phyloP scores from a whole-genome alignment of 192 early-diverging fungal genomes.

The Rhizoclosmatium sp. region DNA sequence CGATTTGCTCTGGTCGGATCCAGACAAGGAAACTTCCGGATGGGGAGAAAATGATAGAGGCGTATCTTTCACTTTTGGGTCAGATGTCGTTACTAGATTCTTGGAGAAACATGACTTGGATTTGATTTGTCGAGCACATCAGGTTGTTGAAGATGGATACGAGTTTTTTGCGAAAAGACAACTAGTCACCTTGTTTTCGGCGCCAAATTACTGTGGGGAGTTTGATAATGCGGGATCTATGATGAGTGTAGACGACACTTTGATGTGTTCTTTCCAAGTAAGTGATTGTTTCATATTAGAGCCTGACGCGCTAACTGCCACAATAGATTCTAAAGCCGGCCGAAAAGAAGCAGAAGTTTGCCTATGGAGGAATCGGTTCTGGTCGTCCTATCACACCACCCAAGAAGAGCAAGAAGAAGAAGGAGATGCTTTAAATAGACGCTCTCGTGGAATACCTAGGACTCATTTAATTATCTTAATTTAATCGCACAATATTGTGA shows the following conservation, averaged over 20 bases:
- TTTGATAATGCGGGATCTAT: conserved; percentile 74
- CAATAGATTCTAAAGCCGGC: conserved; percentile 92
- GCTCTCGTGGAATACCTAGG: background rate
- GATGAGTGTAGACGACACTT: conserved; percentile 73
- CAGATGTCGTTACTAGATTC: conserved; percentile 90
- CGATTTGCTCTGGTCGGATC: conserved; percentile 97
- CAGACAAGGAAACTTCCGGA: conserved; percentile 92
- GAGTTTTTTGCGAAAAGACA: conserved; percentile 98
- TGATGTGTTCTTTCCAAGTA: conserved; percentile 73
- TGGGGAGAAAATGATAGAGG: conserved; percentile 98
- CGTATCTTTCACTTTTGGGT: conserved; percentile 94
- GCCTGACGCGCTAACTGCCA: background rate
- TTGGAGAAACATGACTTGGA: conserved; percentile 97
- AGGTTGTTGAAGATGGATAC: conserved; percentile 96
- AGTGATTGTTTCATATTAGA: background rate
- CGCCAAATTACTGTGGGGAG: conserved; percentile 93
- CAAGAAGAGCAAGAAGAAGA: conserved; percentile 45
- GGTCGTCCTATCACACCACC: conserved; percentile 75
- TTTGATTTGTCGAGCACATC: conserved; percentile 96
- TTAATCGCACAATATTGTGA: background rate
- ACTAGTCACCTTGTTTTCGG: conserved; percentile 93
- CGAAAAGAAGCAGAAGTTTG: conserved; percentile 85
- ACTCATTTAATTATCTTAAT: background rate
- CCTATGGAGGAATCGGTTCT: conserved; percentile 69
- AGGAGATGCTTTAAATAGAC: conserved; percentile 23